Conservation (phyloP, 306 rosid species). For the Begonia masoniana region DNA sequence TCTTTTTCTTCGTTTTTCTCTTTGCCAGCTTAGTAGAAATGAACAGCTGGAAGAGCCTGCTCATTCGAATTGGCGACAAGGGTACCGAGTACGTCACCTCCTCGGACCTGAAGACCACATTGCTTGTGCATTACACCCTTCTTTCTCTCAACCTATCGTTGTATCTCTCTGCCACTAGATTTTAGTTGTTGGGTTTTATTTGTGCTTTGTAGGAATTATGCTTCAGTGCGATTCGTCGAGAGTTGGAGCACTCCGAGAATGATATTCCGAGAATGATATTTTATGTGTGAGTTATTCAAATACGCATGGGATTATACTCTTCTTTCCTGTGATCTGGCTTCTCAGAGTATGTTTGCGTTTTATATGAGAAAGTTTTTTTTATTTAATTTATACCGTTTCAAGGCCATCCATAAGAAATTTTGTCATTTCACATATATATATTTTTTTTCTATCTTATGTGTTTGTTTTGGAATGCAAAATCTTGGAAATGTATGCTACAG, state of each 20-base stretch:
- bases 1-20: not conserved
- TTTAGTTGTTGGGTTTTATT: constrained; percentile 6
- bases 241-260: constrained; percentile 50
- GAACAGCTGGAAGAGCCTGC: constrained; percentile 73
- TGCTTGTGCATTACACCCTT: constrained; percentile 22
- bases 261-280: too few relatives aligned
- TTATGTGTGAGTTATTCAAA: constrained; percentile 24
- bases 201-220: constrained; percentile 57
- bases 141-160: not conserved
- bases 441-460: too few relatives aligned
- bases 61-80: constrained; percentile 87
- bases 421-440: too few relatives aligned
- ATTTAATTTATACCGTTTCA: too few relatives aligned
- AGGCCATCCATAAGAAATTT: too few relatives aligned
- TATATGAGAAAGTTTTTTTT: too few relatives aligned
- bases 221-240: constrained; percentile 70
- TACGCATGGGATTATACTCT: not conserved
- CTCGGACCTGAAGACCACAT: constrained; percentile 86
- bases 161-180: not conserved
- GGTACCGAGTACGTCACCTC: constrained; percentile 65
- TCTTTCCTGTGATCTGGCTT: not conserved
- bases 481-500: too few relatives aligned
- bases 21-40: not conserved
- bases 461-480: too few relatives aligned
- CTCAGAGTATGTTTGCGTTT: too few relatives aligned